Evolutionary conservation across 75 land plant species (phyloP).

Genomic region (Isoetes taiwanensis): DNA sequence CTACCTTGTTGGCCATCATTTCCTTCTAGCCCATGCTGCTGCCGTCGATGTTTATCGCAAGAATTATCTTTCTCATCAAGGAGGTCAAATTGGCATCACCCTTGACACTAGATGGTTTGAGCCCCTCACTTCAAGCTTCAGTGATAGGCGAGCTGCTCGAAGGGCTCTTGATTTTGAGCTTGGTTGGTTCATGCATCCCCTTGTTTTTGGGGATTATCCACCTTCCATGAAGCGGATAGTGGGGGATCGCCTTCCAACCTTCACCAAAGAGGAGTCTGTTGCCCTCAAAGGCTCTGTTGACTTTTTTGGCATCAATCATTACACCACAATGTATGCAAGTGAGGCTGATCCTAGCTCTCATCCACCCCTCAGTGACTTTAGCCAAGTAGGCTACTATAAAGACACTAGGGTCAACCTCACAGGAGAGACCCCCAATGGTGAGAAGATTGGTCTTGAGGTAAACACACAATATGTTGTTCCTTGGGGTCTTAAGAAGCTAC

Average conservation of each 20-base stretch:
- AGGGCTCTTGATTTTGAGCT: slow-evolving; percentile 8
- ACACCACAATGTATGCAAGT: background rate
- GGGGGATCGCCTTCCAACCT: background rate
- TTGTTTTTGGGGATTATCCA: background rate
- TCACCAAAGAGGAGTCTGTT: background rate
- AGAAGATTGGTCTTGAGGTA: no score
- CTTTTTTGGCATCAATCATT: slow-evolving; percentile 4
- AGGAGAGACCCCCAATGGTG: no score
- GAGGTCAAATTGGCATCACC: slow-evolving; percentile 13
- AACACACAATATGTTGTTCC: background rate
- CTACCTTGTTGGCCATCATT: slow-evolving; percentile 51
- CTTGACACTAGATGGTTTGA: slow-evolving; percentile 6
- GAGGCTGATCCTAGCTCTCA: no score
- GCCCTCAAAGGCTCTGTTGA: background rate
- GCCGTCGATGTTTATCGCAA: slow-evolving; percentile 31
- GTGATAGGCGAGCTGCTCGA: slow-evolving; percentile 5
- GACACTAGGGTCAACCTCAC: no score
- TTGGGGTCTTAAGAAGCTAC: background rate
- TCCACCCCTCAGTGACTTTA: no score
- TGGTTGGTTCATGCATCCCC: slow-evolving; percentile 6
- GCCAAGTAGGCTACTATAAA: no score
- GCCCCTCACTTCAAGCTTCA: slow-evolving; percentile 1
- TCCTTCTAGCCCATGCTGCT: slow-evolving; percentile 54
- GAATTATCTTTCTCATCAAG: slow-evolving; percentile 26
- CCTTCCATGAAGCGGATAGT: background rate